Evolutionary conservation across 306 rosid genomes (phyloP).

Genomic region (Arachis hypogaea): DNA sequence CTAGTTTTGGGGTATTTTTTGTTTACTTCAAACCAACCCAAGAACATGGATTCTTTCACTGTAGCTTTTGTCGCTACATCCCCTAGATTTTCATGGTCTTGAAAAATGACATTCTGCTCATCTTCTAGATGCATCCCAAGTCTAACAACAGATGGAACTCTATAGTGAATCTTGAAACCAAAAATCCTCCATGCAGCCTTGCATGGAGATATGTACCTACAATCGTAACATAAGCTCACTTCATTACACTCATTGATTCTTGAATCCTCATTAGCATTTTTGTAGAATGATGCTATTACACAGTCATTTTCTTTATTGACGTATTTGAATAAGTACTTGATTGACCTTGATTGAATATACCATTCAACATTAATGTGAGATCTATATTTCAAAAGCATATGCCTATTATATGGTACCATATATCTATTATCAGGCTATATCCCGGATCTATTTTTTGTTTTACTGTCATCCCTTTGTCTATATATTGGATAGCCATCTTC

Average conservation of each 20-base stretch:
- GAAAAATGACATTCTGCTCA: not conserved
- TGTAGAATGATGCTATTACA: not conserved
- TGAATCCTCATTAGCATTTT: too few relatives aligned
- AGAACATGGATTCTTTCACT: not conserved
- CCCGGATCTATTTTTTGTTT: not conserved
- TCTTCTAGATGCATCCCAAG: not conserved
- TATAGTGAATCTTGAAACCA: not conserved
- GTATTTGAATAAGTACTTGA: slow-evolving; percentile 1
- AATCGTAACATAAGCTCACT: not conserved
- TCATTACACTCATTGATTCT: too few relatives aligned
- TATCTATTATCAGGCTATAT: not conserved
- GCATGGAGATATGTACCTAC: not conserved
- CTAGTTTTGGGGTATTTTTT: not conserved
- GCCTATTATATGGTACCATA: not conserved
- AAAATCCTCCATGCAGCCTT: not conserved
- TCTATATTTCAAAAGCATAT: too few relatives aligned
- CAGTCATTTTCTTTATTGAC: not conserved
- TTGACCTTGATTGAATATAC: not conserved
- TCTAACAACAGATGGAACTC: not conserved
- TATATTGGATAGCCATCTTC: not conserved
- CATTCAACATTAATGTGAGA: too few relatives aligned
- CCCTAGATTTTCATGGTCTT: not conserved
- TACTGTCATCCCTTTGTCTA: not conserved
- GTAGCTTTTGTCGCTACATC: not conserved
- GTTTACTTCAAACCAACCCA: not conserved